phyloP scores from a whole-genome alignment of 2,329 filamentous ascomycete species.

The Fusarium domesticum region DNA sequence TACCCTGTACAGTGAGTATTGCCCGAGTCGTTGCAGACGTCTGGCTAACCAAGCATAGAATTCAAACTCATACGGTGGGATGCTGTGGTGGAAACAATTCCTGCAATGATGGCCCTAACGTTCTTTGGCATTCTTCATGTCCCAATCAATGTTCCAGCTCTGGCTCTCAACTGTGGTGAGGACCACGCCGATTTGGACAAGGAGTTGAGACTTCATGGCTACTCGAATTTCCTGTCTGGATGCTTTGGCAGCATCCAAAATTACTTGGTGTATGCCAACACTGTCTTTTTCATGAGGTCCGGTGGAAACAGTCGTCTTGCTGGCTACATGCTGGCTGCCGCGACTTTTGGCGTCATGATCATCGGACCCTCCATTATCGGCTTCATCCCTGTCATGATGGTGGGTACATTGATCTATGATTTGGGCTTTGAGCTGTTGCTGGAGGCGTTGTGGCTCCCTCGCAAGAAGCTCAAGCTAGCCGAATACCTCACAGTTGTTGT shows the following conservation, averaged over 20 bases:
- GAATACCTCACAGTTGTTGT: conserved; percentile 88
- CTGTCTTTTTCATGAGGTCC: conserved; percentile 91
- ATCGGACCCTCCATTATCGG: conserved; percentile 86
- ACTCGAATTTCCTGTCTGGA: conserved; percentile 89
- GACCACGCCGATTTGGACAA: conserved; percentile 89
- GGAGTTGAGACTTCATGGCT: conserved; percentile 87
- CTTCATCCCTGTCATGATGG: conserved; percentile 94
- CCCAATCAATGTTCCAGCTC: conserved; percentile 93
- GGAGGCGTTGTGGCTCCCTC: conserved; percentile 85
- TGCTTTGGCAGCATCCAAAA: conserved; percentile 88
- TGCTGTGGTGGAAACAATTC: conserved; percentile 78
- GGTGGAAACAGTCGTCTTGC: conserved; percentile 85
- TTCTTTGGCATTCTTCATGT: conserved; percentile 98
- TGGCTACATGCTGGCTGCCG: conserved; percentile 76
- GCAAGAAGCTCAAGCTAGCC: conserved; percentile 78
- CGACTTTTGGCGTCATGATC: conserved; percentile 79
- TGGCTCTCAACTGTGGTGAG: conserved; percentile 86
- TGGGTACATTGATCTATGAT: conserved; percentile 91
- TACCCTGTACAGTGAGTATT: conserved; percentile 76
- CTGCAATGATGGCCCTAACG: conserved; percentile 93
- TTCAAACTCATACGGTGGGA: conserved; percentile 79
- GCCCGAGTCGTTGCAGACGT: not conserved
- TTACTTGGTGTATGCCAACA: conserved; percentile 97
- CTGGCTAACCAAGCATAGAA: conserved; percentile 49
- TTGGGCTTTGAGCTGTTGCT: conserved; percentile 88